phyloP scores from a whole-genome alignment of 805 yeast genomes.

The Pichia pseudocactophila region DNA sequence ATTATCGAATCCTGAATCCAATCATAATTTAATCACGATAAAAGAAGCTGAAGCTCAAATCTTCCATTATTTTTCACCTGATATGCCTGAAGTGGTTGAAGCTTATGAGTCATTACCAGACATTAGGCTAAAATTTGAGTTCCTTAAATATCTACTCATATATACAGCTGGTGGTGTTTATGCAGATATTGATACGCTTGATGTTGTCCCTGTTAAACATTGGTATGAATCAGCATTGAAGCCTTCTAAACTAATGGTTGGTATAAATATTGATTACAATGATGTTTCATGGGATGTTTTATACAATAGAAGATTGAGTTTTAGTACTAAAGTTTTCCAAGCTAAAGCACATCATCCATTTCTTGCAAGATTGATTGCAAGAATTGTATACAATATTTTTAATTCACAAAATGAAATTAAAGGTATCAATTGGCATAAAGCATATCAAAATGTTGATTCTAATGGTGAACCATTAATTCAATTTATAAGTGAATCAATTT shows the following conservation, averaged over 20 bases:
- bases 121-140: constrained; percentile 42
- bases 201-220: constrained; percentile 36
- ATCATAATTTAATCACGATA: constrained; percentile 24
- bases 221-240: constrained; percentile 23
- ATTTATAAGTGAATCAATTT: constrained; percentile 29
- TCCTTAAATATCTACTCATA: constrained; percentile 44
- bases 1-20: constrained; percentile 22
- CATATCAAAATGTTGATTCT: constrained; percentile 24
- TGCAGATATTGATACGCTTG: constrained; percentile 51
- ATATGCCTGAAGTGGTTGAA: constrained; percentile 43
- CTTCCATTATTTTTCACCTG: constrained; percentile 20
- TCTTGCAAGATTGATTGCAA: constrained; percentile 25
- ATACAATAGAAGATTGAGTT: constrained; percentile 26
- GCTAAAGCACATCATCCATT: constrained; percentile 29
- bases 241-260: constrained; percentile 22
- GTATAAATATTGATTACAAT: constrained; percentile 25
- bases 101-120: constrained; percentile 44
- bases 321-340: constrained; percentile 22
- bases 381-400: constrained; percentile 23
- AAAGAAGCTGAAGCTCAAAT: constrained; percentile 24
- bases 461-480: constrained; percentile 28
- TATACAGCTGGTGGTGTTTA: constrained; percentile 53
- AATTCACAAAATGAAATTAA: constrained; percentile 19
- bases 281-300: constrained; percentile 25
- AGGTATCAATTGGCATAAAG: constrained; percentile 24